Evolutionary conservation across 2,329 filamentous ascomycete genomes (phyloP), one percentile per base, ranked within the genome.

Genomic region (Sclerotinia spermophila): DNA sequence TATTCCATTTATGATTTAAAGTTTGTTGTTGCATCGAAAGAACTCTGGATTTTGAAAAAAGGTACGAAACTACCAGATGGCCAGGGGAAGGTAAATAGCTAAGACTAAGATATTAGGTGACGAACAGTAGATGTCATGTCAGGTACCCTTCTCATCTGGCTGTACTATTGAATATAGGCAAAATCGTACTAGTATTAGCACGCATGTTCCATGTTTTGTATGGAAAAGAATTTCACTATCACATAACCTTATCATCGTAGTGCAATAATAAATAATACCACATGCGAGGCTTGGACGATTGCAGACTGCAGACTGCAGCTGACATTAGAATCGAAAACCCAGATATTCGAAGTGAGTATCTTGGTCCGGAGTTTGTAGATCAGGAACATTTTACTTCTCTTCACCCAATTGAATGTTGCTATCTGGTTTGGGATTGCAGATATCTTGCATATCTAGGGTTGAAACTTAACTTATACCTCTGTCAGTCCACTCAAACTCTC

Each of bases 131-230:
- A 8, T 27, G 17, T 33, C 45, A 62, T 69, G 67, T 44, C 67
- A 69, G 67, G 56, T 69, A 69, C 67, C 58, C 27, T 19, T 35
- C 59, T 40, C 67, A 69, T 62, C 67, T 64, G 67, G 64, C 58
- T 35, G 67, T 35, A 30, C 66, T 48, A 45, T 40, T 44, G 55
- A 48, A 33, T 40, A 24, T 48, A 59, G 51, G 53, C 51, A 44
- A 67, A 56, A n/a, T 67, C 38, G 58, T 67, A 40, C 45, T 33
- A 65, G 38, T 51, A n/a, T n/a, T n/a, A 27, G 33, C 61, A 65
- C 44, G 35, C 48, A 56, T 67, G 51, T 56, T 67, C n/a, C 48
- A 67, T 45, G 64, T 55, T 66, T 66, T 55, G 19, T 58, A 35
- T 19, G 30, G 42, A 51, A 38, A 24, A 35, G 30, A 30, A 30